Evolutionary conservation across 2,329 filamentous ascomycete species (phyloP), one percentile per base, ranked within the genome.

Genomic region (Dothideomycetes sp.): DNA sequence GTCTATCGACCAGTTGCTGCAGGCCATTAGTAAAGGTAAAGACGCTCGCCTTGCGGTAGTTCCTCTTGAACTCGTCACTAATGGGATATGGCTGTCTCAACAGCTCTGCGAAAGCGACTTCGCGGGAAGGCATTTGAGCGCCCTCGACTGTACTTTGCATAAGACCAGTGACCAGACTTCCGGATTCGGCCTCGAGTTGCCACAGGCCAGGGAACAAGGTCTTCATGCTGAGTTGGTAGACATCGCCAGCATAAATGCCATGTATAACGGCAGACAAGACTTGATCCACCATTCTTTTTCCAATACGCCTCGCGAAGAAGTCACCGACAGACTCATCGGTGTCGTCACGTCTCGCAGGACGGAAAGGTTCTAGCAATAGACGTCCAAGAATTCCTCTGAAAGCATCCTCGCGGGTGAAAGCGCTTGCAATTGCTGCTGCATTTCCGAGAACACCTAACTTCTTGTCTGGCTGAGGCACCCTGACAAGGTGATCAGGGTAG

Each of bases 171-270:
- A 59, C 34, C 11, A 73, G 46, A 27, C 61, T 59, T 8, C 65
- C 67, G 30, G 59, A 56, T n/a, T 54, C 45, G 5, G 49, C 55
- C 46, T 80, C 74, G 42, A 71, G 61, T n/a, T 70, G 48, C 54
- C 68, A 69, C 0, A 66, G 43, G 18, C 61, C 50, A 8, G 80
- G 63, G 27, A 81, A 56, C 28, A 83, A 65, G 36, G 76, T 78
- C 51, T 76, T 77, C 33, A 76, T 77, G 60, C 87, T 94, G 36
- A 96, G 67, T 55, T 81, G 73, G 58, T 84, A 78, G 33, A 94
- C 76, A 61, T 95, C 84, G 4, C 91, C 91, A 16, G 88, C 91
- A 60, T 93, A 94, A 44, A 96, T 86, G 29, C 91, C 91, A 60
- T 96, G 91, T 39, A 86, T 62, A 2, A 78, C 56, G 1, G 80